Base-by-base conservation (phyloP, 2,329 filamentous ascomycete species). In the Penicillium nordicum region DNA sequence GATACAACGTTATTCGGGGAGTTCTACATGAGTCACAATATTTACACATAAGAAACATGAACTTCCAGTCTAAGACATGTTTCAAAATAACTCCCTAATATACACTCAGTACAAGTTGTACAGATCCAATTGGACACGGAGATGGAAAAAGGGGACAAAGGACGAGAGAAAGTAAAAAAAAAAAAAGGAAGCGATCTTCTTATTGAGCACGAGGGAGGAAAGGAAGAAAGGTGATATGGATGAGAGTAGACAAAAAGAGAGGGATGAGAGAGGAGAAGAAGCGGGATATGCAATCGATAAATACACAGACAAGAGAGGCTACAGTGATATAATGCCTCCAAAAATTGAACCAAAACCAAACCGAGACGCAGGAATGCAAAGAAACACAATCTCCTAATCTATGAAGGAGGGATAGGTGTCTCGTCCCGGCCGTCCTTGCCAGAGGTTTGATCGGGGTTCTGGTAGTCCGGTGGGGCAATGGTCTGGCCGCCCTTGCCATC, bases 401-500 rank as follows among this genome's bases (percentile, higher is more conserved):
- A 46, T 49, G 50, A 54, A 51, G 55, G 46, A 36, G 71, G 67
- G 34, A 65, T 50, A 46, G 70, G 69, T 21, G 69, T 70, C 55
- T 71, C 63, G 45, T 74, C 70, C 60, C 65, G 71, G 63, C 67
- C 72, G 62, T 72, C 67, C 59, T 74, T 73, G 50, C 68, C 70
- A 23, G 63, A 79, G 38, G 83, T 83, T 46, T 61, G 60, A 44
- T 71, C 68, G 9, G 57, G 63, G 32, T 84, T 80, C 53, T 51
- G 43, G 36, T 61, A 36, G 42, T 72, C 71, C 2, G 70, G 72
- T 2, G 87, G 84, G 16, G 84, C 79, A 66, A 82, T 83, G 68
- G 81, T 83, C 68, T 73, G 62, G 14, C 72, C 72, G 7, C 67
- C 71, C 23, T 71, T 79, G 57, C 82, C 83, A 66, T 82, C 80